These are phyloP conservation scores for Pichia sporocuriosa DNA, from an alignment of 805 yeast species.

Conservation along the genomic window DNA sequence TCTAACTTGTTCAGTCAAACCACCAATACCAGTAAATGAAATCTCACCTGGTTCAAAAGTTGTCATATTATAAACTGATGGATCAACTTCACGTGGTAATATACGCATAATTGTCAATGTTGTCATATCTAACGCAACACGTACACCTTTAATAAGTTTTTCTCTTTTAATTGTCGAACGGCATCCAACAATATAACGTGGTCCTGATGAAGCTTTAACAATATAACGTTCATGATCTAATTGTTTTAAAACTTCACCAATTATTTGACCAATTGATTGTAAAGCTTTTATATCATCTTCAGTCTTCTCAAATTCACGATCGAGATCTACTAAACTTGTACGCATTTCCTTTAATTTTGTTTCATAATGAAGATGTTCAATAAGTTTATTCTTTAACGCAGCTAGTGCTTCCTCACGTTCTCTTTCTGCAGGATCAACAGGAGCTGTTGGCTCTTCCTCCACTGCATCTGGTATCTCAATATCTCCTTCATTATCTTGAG, in stretches of 20 bases:
- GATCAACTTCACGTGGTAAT: conserved; percentile 96
- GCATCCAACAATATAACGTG: conserved; percentile 96
- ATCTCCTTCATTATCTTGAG: conserved; percentile 11
- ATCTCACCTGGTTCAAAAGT: conserved; percentile 97
- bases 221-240: conserved; percentile 90
- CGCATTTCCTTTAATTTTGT: conserved; percentile 81
- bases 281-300: conserved; percentile 96
- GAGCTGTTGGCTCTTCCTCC: conserved; percentile 10
- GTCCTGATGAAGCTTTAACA: conserved; percentile 95
- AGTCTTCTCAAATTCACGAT: conserved; percentile 80
- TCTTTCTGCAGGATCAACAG: conserved; percentile 16
- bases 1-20: conserved; percentile 89
- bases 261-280: conserved; percentile 94
- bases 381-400: conserved; percentile 74
- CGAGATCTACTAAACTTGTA: conserved; percentile 74
- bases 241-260: conserved; percentile 95
- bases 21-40: conserved; percentile 93
- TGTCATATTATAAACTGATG: conserved; percentile 96
- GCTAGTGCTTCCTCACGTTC: conserved; percentile 65
- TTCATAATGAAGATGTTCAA: conserved; percentile 94
- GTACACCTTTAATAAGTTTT: conserved; percentile 81
- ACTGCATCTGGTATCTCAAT: conserved; percentile 2
- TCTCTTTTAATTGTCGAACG: conserved; percentile 85
- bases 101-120: conserved; percentile 96
- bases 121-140: conserved; percentile 96